phyloP scores from a whole-genome alignment of 495 filamentous ascomycete genomes.

The Pyrenula massariospora region DNA sequence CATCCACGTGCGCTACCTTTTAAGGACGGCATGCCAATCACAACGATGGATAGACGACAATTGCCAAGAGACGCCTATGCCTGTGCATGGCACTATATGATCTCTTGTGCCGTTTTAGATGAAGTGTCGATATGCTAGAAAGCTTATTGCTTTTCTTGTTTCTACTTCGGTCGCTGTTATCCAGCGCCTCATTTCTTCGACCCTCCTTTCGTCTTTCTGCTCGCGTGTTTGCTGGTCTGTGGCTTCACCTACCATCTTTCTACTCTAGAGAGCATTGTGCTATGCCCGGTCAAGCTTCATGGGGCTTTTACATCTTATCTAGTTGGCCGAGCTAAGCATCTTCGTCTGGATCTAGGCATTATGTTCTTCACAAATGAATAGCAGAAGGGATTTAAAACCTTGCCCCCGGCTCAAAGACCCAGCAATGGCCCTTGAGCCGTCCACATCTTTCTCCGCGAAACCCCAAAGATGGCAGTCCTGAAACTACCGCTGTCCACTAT shows the following conservation, averaged over 20 bases:
- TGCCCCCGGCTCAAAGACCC: neutral
- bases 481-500: neutral
- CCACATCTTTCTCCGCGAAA: neutral
- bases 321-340: neutral
- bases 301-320: neutral
- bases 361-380: neutral
- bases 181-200: neutral
- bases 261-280: no score
- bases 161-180: neutral
- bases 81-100: neutral
- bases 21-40: neutral
- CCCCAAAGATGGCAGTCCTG: neutral
- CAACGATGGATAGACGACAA: neutral
- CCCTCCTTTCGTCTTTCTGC: no score
- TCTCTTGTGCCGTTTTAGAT: neutral
- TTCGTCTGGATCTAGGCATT: neutral
- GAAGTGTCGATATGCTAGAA: neutral
- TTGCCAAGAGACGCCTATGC: neutral
- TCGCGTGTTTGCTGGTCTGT: no score
- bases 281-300: neutral
- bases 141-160: neutral
- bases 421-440: neutral
- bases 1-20: neutral
- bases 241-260: no score
- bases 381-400: neutral